phyloP scores from a whole-genome alignment of 1,284 basidiomycete species.

The Trametes hirsuta region DNA sequence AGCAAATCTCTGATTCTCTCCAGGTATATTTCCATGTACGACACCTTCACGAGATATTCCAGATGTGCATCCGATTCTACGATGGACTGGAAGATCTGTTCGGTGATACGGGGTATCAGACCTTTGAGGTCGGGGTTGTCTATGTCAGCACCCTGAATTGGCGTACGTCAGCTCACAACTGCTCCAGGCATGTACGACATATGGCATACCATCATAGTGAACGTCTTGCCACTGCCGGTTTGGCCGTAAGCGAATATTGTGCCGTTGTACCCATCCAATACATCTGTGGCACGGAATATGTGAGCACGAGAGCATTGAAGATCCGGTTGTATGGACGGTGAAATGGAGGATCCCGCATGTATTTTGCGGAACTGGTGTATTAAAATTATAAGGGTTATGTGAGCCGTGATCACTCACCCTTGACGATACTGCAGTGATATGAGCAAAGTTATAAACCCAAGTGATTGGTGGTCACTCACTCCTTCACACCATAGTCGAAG shows the following conservation, averaged over 20 bases:
- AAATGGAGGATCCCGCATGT: too few relatives aligned
- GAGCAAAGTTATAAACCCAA: constrained; percentile 2
- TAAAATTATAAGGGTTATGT: background rate
- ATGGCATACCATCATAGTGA: constrained; percentile 94
- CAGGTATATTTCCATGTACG: constrained; percentile 99
- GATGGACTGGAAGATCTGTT: constrained; percentile 99
- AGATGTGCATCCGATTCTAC: constrained; percentile 93
- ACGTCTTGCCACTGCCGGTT: constrained; percentile 96
- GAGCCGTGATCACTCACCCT: constrained; percentile 52
- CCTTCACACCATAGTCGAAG: constrained; percentile 98
- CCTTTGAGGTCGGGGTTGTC: constrained; percentile 91
- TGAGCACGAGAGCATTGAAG: background rate
- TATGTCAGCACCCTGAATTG: constrained; percentile 89
- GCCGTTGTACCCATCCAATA: constrained; percentile 98
- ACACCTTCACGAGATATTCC: constrained; percentile 99
- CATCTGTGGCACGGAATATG: constrained; percentile 64
- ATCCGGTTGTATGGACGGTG: background rate
- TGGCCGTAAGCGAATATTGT: constrained; percentile 99
- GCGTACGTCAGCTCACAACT: constrained; percentile 19
- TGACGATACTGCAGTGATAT: constrained; percentile 64
- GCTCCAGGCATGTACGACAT: constrained; percentile 24
- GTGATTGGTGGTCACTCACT: constrained; percentile 54
- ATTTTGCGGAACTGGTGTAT: too few relatives aligned
- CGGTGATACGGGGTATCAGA: constrained; percentile 97
- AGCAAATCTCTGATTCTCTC: constrained; percentile 96